Percentiles rank a stretch among this genome's conserved stretches.
Conservation (phyloP, 176 grass and related monocot species). For the Oryza australiensis region DNA sequence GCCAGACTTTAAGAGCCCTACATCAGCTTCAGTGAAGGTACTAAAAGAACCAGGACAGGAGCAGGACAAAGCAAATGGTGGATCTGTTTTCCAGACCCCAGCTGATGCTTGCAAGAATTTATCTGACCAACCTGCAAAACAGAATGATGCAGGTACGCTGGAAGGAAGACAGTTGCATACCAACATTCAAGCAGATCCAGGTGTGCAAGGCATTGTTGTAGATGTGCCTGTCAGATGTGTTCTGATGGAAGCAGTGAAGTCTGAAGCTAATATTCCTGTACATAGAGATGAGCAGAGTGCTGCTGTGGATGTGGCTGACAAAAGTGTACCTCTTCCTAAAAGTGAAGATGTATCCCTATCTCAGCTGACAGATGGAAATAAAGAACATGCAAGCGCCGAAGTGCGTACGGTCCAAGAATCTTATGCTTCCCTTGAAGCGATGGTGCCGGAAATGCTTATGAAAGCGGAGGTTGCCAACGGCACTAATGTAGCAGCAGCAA, state of each 20-base stretch:
- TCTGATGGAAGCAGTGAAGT: slow-evolving; percentile 1
- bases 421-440: slow-evolving; percentile 51
- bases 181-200: neutral
- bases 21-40: neutral
- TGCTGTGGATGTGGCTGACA: neutral
- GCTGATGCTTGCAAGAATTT: neutral
- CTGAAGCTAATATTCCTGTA: slow-evolving; percentile 17
- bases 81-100: neutral
- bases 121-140: slow-evolving; percentile 9
- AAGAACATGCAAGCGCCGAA: slow-evolving; percentile 3
- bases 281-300: slow-evolving; percentile 24
- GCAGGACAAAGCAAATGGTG: slow-evolving; percentile 7
- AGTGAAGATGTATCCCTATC: slow-evolving; percentile 10
- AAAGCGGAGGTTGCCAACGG: slow-evolving; percentile 15
- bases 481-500: neutral
- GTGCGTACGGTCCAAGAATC: slow-evolving; percentile 37
- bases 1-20: neutral
- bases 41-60: slow-evolving; percentile 9
- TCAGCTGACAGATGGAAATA: slow-evolving; percentile 1
- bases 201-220: slow-evolving; percentile 9
- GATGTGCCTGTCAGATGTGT: slow-evolving; percentile 11
- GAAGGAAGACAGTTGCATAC: slow-evolving; percentile 3
- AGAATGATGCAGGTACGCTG: neutral
- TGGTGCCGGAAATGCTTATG: slow-evolving; percentile 45
- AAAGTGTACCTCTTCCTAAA: slow-evolving; percentile 16